Conservation (phyloP, 345 rosid genomes). For the Gossypium raimondii region DNA sequence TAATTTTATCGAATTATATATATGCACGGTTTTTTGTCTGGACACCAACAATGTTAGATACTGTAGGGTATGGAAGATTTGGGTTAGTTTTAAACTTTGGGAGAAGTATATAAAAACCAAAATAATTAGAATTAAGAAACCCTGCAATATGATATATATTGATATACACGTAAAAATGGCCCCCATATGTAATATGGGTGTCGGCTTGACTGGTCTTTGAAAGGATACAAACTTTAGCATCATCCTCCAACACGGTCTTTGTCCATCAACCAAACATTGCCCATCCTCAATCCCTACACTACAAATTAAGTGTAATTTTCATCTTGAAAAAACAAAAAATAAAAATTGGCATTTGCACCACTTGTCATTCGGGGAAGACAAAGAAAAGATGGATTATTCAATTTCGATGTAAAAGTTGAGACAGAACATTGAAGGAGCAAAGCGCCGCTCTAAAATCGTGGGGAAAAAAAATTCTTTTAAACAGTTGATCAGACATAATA, state of each 20-base stretch:
- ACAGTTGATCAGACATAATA: constrained; percentile 7
- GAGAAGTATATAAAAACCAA: neutral
- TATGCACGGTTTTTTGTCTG: neutral
- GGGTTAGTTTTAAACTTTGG: no score
- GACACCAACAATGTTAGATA: neutral
- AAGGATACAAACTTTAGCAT: constrained; percentile 22
- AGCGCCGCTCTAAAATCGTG: constrained; percentile 8
- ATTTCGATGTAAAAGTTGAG: neutral
- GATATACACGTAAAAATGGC: constrained; percentile 47
- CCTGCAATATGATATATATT: constrained; percentile 14
- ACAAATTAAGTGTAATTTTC: neutral
- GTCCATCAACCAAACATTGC: constrained; percentile 20
- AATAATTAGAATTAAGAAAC: neutral
- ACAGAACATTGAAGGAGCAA: neutral
- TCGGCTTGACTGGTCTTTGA: constrained; percentile 60
- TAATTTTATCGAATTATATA: neutral
- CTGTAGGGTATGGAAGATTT: neutral
- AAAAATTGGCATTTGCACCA: neutral
- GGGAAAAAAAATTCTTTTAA: neutral
- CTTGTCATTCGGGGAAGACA: constrained; percentile 9
- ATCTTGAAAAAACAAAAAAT: no score
- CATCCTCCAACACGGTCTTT: constrained; percentile 31
- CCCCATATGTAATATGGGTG: constrained; percentile 47
- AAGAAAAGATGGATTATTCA: neutral
- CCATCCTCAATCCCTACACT: neutral